These are phyloP conservation scores for Helminthosporium solani DNA, from an alignment of 2,329 filamentous ascomycete genomes.

Conservation along the genomic window DNA sequence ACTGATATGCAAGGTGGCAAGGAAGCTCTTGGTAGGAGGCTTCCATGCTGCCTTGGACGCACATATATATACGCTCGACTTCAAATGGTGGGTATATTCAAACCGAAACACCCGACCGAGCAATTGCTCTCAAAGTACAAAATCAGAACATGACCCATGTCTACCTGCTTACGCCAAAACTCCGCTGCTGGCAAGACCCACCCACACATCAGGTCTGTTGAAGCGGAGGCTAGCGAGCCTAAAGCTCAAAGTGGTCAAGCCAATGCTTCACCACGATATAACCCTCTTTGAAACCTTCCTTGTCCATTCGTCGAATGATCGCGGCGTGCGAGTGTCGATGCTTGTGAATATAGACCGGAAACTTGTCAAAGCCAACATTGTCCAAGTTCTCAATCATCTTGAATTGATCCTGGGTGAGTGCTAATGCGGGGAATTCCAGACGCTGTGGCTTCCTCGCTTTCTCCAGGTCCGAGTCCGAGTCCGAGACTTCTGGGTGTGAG, in stretches of 20 bases:
- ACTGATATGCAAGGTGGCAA: too few species aligned
- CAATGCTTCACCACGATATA: slow-evolving; percentile 77
- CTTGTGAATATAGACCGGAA: slow-evolving; percentile 72
- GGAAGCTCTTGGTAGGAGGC: too few species aligned
- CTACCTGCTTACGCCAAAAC: too few species aligned
- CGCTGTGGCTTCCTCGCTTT: slow-evolving; percentile 31
- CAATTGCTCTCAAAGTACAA: neutral
- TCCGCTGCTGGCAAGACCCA: too few species aligned
- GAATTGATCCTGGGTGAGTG: slow-evolving; percentile 78
- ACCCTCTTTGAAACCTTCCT: slow-evolving; percentile 71
- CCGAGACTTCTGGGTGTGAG: slow-evolving; percentile 6
- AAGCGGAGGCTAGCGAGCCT: neutral
- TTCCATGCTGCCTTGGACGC: too few species aligned
- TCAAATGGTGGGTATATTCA: neutral
- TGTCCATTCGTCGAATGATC: slow-evolving; percentile 75
- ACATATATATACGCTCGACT: neutral
- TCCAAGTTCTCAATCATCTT: slow-evolving; percentile 79
- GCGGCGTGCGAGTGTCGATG: slow-evolving; percentile 79
- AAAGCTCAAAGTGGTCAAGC: slow-evolving; percentile 67
- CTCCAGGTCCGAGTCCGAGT: slow-evolving; percentile 29
- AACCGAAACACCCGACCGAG: neutral
- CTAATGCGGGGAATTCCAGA: slow-evolving; percentile 66
- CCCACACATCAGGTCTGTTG: too few species aligned
- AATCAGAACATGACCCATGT: neutral
- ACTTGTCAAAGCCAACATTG: slow-evolving; percentile 58